Conservation (phyloP, 148 eudicot species). For the Nyssa sinensis region DNA sequence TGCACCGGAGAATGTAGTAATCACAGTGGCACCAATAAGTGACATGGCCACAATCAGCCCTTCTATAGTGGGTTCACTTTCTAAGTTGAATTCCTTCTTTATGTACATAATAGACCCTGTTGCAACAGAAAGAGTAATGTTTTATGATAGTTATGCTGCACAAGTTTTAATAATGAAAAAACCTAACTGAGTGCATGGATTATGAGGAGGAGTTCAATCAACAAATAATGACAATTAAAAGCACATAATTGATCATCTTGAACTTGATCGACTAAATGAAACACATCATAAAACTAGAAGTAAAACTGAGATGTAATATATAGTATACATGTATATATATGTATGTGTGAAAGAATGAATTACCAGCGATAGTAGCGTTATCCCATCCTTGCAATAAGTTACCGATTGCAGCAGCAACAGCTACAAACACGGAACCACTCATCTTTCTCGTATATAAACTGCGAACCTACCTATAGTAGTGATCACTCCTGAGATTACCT, state of each 20-base stretch:
- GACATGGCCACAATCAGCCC: conserved; percentile 34
- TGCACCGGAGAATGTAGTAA: conserved; percentile 26
- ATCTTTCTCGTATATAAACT: conserved; percentile 25
- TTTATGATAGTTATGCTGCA: too few relatives aligned
- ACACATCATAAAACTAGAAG: background rate
- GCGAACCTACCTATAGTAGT: background rate
- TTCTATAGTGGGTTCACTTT: conserved; percentile 27
- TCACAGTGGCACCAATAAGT: conserved; percentile 28
- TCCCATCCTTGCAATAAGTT: conserved; percentile 72
- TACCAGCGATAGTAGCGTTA: conserved; percentile 72
- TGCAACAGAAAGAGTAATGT: background rate
- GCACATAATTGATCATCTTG: background rate
- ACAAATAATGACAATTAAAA: background rate
- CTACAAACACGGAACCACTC: conserved; percentile 67
- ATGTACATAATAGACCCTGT: conserved; percentile 29
- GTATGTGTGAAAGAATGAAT: conserved; percentile 4
- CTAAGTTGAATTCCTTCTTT: conserved; percentile 27
- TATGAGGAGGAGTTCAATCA: background rate
- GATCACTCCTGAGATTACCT: background rate
- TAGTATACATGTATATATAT: background rate
- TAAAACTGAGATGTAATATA: too few relatives aligned
- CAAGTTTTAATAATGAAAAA: background rate
- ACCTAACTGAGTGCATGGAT: too few relatives aligned
- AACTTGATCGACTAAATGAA: background rate
- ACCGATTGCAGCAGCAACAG: conserved; percentile 68